Evolutionary conservation across 2,329 filamentous ascomycete species (phyloP), one percentile per base, ranked within the genome.

Genomic region (Aspergillus flavus): DNA sequence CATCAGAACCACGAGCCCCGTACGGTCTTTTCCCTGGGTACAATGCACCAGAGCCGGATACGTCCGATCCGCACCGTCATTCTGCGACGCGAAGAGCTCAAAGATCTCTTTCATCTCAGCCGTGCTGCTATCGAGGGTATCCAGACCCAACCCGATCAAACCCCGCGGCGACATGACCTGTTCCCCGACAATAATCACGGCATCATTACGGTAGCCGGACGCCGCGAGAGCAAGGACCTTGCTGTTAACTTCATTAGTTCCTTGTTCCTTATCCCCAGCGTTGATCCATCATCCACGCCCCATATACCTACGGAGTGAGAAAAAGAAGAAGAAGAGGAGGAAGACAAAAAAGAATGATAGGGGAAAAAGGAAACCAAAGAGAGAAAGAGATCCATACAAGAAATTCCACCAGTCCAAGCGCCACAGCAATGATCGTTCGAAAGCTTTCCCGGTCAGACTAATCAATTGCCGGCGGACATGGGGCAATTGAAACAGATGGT

Each of bases 11-110:
- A 91, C 82, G 14, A 96, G 80, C 0, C 93, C 93, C 1, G 88
- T 93, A 2, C 93, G 86, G 73, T 96, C 93, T 75, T 96, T 97
- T 62, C 93, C 93, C 72, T 96, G 92, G 0, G 93, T 95, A 76
- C 93, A 97, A 76, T 96, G 92, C 2, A 95, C 80, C 9, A 96
- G 74, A 1, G 89, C 77, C 0, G 93, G 92, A 66, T 88, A 87
- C 19, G 82, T 82, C 0, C 75, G 69, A 2, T 80, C 74, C 1
- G 82, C 74, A 11, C 45, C 50, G 3, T n/a, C 36, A n/a, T 21
- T 26, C 11, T 28, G 19, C 21, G 36, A 55, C 23, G 82, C 78
- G 62, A 97, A 87, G 1, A 87, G 76, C 41, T 88, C 84, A 66
- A 97, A 92, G 0, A 92, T 89, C 28, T 86, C 78, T 6, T 85